These are phyloP conservation scores for Oxyria digyna DNA, from an alignment of 148 eudicot genomes.

Conservation along the genomic window DNA sequence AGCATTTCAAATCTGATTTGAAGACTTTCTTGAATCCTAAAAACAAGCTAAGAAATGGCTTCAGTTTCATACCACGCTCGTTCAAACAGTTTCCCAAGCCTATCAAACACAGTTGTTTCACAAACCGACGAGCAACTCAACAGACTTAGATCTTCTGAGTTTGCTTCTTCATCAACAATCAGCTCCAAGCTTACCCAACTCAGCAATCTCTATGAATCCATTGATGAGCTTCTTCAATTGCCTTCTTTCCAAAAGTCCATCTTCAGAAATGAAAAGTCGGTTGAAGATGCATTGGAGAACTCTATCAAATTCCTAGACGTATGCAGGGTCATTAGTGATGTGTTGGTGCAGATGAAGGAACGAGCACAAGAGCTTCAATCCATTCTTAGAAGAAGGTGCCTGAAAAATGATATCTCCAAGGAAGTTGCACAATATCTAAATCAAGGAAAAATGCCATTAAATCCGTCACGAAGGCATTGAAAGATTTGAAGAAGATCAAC, in stretches of 20 bases:
- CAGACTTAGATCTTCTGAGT: not conserved
- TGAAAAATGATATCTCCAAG: not conserved
- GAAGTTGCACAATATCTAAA: not conserved
- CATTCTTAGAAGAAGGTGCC: not conserved
- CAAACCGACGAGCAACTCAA: not conserved
- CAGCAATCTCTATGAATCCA: not conserved
- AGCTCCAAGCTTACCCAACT: not conserved
- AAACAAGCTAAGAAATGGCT: too few relatives aligned
- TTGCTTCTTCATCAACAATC: not conserved
- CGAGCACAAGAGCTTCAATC: not conserved
- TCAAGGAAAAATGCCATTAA: not conserved
- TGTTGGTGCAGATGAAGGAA: not conserved
- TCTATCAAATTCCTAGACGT: not conserved
- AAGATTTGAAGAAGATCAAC: not conserved
- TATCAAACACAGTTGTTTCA: not conserved
- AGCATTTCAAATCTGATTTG: not conserved
- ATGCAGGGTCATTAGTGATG: not conserved
- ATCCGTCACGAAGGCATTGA: not conserved
- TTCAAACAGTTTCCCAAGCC: conserved; percentile 6
- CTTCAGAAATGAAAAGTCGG: not conserved
- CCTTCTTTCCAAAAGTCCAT: conserved; percentile 16
- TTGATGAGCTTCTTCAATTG: conserved; percentile 26
- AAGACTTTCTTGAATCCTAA: too few relatives aligned
- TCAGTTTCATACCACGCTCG: not conserved
- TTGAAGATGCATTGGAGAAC: too few relatives aligned